Evolutionary conservation across 73 alveolate species (phyloP).

Genomic region (Loxodes magnus): DNA sequence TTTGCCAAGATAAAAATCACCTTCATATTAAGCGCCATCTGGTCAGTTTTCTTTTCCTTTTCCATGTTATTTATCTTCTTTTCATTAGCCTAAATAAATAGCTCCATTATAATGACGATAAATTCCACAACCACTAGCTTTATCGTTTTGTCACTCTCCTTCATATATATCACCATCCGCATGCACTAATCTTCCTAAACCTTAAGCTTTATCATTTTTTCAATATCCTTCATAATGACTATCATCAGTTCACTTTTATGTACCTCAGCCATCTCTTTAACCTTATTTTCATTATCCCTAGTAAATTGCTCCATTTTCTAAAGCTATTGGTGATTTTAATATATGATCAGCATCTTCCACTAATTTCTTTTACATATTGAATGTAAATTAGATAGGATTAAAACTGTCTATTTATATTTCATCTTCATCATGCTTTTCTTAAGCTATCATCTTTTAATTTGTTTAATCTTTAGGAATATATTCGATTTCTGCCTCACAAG

Average conservation of each 20-base stretch:
- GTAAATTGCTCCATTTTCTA: conserved; percentile 39
- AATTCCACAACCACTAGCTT: conserved; percentile 60
- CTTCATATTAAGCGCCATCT: conserved; percentile 58
- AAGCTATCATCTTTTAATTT: no score
- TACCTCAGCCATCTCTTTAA: conserved; percentile 44
- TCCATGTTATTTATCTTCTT: conserved; percentile 44
- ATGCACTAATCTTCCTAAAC: conserved; percentile 61
- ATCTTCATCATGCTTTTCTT: no score
- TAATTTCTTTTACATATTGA: no score
- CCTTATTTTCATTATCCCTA: conserved; percentile 70
- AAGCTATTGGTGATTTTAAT: no score
- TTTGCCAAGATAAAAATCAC: conserved; percentile 48
- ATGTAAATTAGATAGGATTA: no score
- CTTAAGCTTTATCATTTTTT: conserved; percentile 45
- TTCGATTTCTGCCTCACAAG: no score
- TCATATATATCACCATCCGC: conserved; percentile 76
- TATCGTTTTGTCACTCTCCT: conserved; percentile 74
- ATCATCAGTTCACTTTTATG: conserved; percentile 36
- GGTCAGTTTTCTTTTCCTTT: conserved; percentile 44
- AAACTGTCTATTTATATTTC: no score
- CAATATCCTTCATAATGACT: conserved; percentile 39
- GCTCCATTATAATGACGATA: conserved; percentile 63
- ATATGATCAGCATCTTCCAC: no score
- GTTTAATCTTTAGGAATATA: no score
- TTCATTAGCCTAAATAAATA: conserved; percentile 49